A percentile compares a stretch with the other conserved stretches of the same genome.
phyloP scores from a whole-genome alignment of 345 rosid genomes.

The Atalantia buxifolia region DNA sequence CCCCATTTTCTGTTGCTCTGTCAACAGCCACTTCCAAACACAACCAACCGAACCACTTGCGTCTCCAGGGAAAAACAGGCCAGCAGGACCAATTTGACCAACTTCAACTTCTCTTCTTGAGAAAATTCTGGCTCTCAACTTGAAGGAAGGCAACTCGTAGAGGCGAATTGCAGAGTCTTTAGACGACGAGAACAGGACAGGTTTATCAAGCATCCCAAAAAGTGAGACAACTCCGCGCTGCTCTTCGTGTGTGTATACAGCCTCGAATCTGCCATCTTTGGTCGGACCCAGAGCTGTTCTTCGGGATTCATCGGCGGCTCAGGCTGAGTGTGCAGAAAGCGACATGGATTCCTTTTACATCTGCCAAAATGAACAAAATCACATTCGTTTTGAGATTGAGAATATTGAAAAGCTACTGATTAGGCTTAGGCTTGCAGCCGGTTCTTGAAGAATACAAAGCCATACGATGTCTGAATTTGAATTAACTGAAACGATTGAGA shows the following conservation, averaged over 20 bases:
- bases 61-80: neutral
- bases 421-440: too few species aligned
- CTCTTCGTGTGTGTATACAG: slow-evolving; percentile 6
- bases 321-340: neutral
- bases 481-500: neutral
- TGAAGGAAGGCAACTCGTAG: neutral
- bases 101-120: neutral
- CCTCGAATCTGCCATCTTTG: slow-evolving; percentile 6
- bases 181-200: neutral
- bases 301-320: neutral
- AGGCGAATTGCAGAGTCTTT: neutral
- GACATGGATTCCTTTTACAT: neutral
- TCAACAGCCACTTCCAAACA: neutral
- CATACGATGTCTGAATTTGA: neutral
- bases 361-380: neutral
- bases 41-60: neutral
- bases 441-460: neutral
- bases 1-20: neutral
- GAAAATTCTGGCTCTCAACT: neutral
- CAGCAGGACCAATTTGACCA: neutral
- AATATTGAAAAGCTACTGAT: too few species aligned
- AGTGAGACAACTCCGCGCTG: neutral
- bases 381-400: too few species aligned
- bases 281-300: neutral
- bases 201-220: slow-evolving; percentile 14